Percentiles rank a stretch among this genome's conserved stretches.
Evolutionary conservation across 2,329 filamentous ascomycete species (phyloP).

Genomic region (Hypoxylon sp.): DNA sequence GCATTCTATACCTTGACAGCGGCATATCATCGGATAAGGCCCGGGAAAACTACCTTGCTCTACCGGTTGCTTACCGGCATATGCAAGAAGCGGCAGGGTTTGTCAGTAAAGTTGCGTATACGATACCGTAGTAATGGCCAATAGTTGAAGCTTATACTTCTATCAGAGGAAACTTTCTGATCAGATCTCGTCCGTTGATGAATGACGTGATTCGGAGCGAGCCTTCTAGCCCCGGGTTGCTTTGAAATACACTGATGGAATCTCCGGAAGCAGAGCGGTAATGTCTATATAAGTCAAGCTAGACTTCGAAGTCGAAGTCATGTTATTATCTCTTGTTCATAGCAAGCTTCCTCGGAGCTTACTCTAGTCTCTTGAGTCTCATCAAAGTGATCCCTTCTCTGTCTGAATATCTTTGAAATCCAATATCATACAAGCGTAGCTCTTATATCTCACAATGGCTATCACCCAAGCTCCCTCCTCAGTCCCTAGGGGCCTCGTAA

Average conservation of each 20-base stretch:
- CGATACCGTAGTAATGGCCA: neutral
- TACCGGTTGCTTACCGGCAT: conserved; percentile 6
- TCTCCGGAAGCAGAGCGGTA: conserved; percentile 2
- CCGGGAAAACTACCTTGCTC: neutral
- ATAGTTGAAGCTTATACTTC: conserved; percentile 8
- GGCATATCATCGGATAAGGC: conserved; percentile 19
- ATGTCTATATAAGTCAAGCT: conserved; percentile 38
- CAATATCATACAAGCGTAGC: neutral
- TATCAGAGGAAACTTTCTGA: conserved; percentile 15
- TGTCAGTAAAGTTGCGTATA: neutral
- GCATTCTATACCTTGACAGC: conserved; percentile 9
- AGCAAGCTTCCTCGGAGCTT: neutral
- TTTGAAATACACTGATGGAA: conserved; percentile 41
- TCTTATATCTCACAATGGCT: conserved; percentile 55
- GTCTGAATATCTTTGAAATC: conserved; percentile 1
- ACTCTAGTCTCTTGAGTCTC: neutral
- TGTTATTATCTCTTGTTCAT: conserved; percentile 11
- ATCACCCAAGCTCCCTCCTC: conserved; percentile 52
- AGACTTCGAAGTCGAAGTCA: conserved; percentile 34
- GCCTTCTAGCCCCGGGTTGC: conserved; percentile 26
- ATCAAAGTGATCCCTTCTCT: neutral
- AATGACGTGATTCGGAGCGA: conserved; percentile 39
- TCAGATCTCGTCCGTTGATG: conserved; percentile 7
- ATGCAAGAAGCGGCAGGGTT: neutral
- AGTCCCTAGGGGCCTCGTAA: conserved; percentile 72